A percentile compares a stretch with the other conserved stretches of the same genome.
phyloP scores from a whole-genome alignment of 2,329 filamentous ascomycete species.

The Penicillium sp. region DNA sequence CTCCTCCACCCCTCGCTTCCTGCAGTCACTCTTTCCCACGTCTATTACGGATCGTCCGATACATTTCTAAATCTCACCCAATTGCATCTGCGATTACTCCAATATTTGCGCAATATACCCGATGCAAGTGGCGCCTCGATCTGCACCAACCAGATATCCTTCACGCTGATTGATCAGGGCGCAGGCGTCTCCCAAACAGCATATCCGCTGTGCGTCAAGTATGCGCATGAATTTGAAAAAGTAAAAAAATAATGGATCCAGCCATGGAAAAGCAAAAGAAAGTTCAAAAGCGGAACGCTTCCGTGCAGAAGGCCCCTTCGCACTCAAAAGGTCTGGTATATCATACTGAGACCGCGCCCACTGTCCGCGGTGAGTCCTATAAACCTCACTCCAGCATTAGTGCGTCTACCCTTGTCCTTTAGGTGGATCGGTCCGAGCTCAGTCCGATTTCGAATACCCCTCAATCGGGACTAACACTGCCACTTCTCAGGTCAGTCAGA shows the following conservation, averaged over 20 bases:
- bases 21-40: slow-evolving; percentile 9
- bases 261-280: slow-evolving; percentile 29
- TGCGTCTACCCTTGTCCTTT: slow-evolving; percentile 15
- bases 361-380: slow-evolving; percentile 18
- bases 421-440: not conserved
- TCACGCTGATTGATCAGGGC: slow-evolving; percentile 18
- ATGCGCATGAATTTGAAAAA: slow-evolving; percentile 21
- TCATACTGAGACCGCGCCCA: slow-evolving; percentile 19
- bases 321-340: slow-evolving; percentile 25
- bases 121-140: slow-evolving; percentile 16
- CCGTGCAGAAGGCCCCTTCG: slow-evolving; percentile 24
- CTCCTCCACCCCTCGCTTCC: slow-evolving; percentile 24
- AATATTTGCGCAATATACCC: slow-evolving; percentile 16
- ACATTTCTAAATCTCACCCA: slow-evolving; percentile 16
- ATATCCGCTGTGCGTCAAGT: slow-evolving; percentile 26
- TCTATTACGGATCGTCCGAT: slow-evolving; percentile 11
- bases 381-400: slow-evolving; percentile 26
- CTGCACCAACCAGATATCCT: slow-evolving; percentile 2
- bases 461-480: slow-evolving; percentile 16
- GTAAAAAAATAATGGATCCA: slow-evolving; percentile 11
- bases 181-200: slow-evolving; percentile 19
- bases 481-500: slow-evolving; percentile 20
- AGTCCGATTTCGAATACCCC: not conserved
- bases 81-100: slow-evolving; percentile 1
- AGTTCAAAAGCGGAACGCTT: slow-evolving; percentile 25